Conservation (phyloP, 2,329 filamentous ascomycete genomes). For the Scedosporium minutisporum region DNA sequence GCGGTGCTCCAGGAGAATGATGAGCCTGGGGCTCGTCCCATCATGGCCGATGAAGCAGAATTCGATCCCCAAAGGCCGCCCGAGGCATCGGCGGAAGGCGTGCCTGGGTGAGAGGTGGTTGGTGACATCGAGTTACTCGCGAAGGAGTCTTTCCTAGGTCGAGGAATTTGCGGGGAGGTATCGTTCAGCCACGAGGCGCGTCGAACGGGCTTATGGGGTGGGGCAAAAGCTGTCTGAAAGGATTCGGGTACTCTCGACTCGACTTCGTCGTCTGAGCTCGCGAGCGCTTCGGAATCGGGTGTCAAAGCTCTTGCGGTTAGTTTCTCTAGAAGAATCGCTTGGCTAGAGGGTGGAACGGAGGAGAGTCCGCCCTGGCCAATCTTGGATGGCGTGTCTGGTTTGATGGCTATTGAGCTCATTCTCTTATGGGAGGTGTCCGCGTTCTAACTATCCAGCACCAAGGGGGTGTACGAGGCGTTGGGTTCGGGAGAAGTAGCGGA, state of each 20-base stretch:
- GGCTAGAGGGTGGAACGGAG: conserved; percentile 45
- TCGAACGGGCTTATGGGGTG: conserved; percentile 53
- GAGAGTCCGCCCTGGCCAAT: conserved; percentile 34
- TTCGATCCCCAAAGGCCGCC: conserved; percentile 46
- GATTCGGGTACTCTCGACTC: conserved; percentile 53
- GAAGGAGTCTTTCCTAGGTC: conserved; percentile 68
- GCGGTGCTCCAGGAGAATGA: conserved; percentile 69
- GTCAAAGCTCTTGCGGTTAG: conserved; percentile 72
- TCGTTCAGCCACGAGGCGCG: conserved; percentile 84
- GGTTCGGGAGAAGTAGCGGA: neutral
- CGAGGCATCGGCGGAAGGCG: conserved; percentile 58
- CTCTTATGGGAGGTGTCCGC: conserved; percentile 11
- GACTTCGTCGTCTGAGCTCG: conserved; percentile 86
- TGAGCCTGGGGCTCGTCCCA: conserved; percentile 35
- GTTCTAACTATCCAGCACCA: neutral
- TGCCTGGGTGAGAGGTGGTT: conserved; percentile 70
- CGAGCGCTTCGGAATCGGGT: conserved; percentile 86
- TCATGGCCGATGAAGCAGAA: conserved; percentile 34
- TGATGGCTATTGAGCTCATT: conserved; percentile 44
- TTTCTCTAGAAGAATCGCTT: conserved; percentile 63
- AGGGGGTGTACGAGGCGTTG: neutral
- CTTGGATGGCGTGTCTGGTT: conserved; percentile 38
- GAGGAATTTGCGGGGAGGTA: conserved; percentile 52
- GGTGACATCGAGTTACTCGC: conserved; percentile 68
- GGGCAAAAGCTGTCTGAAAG: conserved; percentile 32